Percentiles rank a stretch among this genome's conserved stretches.
phyloP scores from a whole-genome alignment of 179 eudicot species.

The Amaranthus tricolor region DNA sequence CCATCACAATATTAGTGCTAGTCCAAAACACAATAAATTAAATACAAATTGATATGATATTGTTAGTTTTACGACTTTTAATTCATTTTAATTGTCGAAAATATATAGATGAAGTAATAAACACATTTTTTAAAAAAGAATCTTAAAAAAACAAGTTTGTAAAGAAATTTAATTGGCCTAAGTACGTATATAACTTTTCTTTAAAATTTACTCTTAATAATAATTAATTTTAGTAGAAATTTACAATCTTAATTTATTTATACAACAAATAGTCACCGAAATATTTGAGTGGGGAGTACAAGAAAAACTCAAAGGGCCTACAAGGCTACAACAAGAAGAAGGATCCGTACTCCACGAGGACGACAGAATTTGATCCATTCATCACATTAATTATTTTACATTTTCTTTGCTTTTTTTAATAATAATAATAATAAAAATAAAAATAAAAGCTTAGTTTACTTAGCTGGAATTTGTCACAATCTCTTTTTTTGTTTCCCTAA shows the following conservation, averaged over 20 bases:
- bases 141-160: no score
- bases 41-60: no score
- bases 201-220: background rate
- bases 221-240: background rate
- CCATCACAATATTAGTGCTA: no score
- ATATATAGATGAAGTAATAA: no score
- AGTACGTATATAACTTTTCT: no score
- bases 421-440: background rate
- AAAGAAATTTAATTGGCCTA: no score
- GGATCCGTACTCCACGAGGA: conserved; percentile 21
- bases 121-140: no score
- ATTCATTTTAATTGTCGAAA: no score
- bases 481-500: background rate
- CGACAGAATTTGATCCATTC: conserved; percentile 5
- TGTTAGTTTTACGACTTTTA: no score
- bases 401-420: background rate
- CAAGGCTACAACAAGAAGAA: background rate
- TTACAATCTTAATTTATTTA: background rate
- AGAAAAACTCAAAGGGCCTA: background rate
- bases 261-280: background rate
- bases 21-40: no score
- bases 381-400: background rate
- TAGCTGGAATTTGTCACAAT: conserved; percentile 13
- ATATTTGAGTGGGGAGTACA: background rate
- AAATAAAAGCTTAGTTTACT: background rate